phyloP scores from a whole-genome alignment of 1,139 yeast genomes.

The Pneumocystis jirovecii region DNA sequence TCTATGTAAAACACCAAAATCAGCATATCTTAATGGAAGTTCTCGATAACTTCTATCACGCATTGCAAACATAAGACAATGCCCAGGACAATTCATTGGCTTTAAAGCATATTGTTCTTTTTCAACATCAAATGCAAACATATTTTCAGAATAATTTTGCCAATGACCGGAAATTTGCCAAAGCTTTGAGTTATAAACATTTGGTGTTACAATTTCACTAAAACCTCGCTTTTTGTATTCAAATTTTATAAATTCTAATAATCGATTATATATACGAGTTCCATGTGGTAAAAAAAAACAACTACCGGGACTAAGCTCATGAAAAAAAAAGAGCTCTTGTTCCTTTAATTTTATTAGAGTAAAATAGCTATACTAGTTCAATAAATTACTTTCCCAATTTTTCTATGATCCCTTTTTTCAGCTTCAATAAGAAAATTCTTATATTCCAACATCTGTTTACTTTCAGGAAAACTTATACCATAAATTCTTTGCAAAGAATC shows the following conservation, averaged over 20 bases:
- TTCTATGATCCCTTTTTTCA: slow-evolving; percentile 92
- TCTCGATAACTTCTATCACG: slow-evolving; percentile 81
- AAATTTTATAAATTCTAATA: slow-evolving; percentile 66
- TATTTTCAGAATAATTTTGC: slow-evolving; percentile 87
- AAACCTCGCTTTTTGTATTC: slow-evolving; percentile 76
- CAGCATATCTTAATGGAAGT: slow-evolving; percentile 77
- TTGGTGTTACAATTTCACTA: slow-evolving; percentile 85
- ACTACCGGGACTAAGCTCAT: slow-evolving; percentile 94
- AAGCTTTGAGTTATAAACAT: slow-evolving; percentile 65
- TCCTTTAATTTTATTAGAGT: slow-evolving; percentile 27
- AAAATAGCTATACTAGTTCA: no score
- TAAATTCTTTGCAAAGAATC: slow-evolving; percentile 95
- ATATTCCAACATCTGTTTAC: slow-evolving; percentile 91
- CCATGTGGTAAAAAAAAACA: slow-evolving; percentile 81
- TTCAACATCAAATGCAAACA: slow-evolving; percentile 38
- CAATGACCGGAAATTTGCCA: slow-evolving; percentile 96
- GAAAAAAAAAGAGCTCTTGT: slow-evolving; percentile 88
- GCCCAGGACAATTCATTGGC: slow-evolving; percentile 99
- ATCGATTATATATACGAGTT: slow-evolving; percentile 64
- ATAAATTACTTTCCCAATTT: slow-evolving; percentile 46
- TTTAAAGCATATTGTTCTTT: slow-evolving; percentile 49
- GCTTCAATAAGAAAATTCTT: slow-evolving; percentile 93
- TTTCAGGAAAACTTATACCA: slow-evolving; percentile 98
- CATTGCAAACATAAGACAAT: slow-evolving; percentile 69
- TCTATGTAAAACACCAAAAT: slow-evolving; percentile 86